phyloP scores from a whole-genome alignment of 768 basidiomycete genomes.

The Phylloporus rhodoxanthus region DNA sequence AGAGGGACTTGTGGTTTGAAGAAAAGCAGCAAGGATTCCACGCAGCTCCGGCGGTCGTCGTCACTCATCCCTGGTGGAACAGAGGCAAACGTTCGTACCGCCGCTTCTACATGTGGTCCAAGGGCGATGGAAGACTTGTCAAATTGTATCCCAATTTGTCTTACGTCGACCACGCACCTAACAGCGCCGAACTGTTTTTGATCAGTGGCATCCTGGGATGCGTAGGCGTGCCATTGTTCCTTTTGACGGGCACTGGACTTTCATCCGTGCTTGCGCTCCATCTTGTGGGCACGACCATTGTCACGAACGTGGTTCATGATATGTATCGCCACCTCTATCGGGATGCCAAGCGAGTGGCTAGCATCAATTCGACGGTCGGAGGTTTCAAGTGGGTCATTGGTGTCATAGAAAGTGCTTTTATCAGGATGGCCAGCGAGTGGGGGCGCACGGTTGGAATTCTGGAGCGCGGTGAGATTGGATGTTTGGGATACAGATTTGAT shows the following conservation, averaged over 20 bases:
- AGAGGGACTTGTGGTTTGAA: conserved; percentile 35
- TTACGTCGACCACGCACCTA: conserved; percentile 44
- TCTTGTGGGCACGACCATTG: conserved; percentile 26
- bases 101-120: conserved; percentile 55
- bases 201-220: conserved; percentile 15
- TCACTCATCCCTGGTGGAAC: conserved; percentile 57
- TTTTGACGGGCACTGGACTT: conserved; percentile 10
- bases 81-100: conserved; percentile 40
- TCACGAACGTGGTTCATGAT: conserved; percentile 45
- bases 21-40: conserved; percentile 38
- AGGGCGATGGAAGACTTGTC: conserved; percentile 50
- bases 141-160: conserved; percentile 41
- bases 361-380: conserved; percentile 32
- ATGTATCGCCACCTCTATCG: conserved; percentile 42
- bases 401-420: conserved; percentile 43
- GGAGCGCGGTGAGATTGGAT: conserved; percentile 36
- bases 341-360: conserved; percentile 32
- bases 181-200: conserved; percentile 43
- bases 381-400: conserved; percentile 39
- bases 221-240: conserved; percentile 12
- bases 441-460: conserved; percentile 44
- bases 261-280: conserved; percentile 16
- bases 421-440: conserved; percentile 47
- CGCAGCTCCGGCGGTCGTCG: conserved; percentile 44
- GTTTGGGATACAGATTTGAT: conserved; percentile 44